Percentiles rank a stretch among this genome's conserved stretches.
phyloP scores from a whole-genome alignment of 805 yeast genomes.

The Candida manassasensis region DNA sequence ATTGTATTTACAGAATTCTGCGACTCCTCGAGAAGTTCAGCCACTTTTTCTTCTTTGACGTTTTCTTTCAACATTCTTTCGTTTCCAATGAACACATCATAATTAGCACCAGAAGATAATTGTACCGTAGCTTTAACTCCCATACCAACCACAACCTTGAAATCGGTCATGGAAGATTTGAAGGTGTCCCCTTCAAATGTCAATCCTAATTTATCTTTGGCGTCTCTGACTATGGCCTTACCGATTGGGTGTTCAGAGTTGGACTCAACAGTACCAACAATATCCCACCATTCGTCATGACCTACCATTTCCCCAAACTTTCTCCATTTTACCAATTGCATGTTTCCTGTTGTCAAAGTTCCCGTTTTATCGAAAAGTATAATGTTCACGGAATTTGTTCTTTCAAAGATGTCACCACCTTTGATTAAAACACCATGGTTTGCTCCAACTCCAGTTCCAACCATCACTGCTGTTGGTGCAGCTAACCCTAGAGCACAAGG shows the following conservation, averaged over 20 bases:
- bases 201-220: constrained; percentile 22
- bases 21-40: constrained; percentile 12
- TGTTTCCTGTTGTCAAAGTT: constrained; percentile 81
- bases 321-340: constrained; percentile 40
- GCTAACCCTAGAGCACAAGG: constrained; percentile 98
- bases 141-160: constrained; percentile 38
- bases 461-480: constrained; percentile 99
- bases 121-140: constrained; percentile 37
- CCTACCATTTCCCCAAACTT: constrained; percentile 5
- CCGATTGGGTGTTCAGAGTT: constrained; percentile 89
- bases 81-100: constrained; percentile 52
- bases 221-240: constrained; percentile 51
- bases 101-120: constrained; percentile 9
- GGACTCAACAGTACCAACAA: constrained; percentile 56
- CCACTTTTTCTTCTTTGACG: constrained; percentile 6
- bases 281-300: constrained; percentile 43
- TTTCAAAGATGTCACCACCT: constrained; percentile 87
- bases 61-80: constrained; percentile 30
- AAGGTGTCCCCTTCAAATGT: constrained; percentile 31
- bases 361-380: constrained; percentile 95
- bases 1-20: constrained; percentile 35
- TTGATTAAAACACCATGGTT: constrained; percentile 82
- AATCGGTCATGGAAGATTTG: constrained; percentile 24
- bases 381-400: constrained; percentile 55
- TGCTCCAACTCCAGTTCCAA: constrained; percentile 97